phyloP scores from a whole-genome alignment of 169 alveolate species.

The Babesia divergens region DNA sequence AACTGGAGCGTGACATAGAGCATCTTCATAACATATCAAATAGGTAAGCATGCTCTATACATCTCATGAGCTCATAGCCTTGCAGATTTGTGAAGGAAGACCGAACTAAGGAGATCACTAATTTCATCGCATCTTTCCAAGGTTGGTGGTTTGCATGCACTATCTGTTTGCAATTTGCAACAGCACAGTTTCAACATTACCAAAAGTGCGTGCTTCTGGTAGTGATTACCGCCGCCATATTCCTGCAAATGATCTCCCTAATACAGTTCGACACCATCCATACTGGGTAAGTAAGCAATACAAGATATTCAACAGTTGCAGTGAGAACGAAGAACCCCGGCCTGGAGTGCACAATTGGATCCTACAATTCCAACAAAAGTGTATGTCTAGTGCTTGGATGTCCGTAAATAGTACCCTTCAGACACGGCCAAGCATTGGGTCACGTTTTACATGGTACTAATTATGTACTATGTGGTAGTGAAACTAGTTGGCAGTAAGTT shows the following conservation, averaged over 20 bases:
- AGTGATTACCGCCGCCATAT: conserved; percentile 5
- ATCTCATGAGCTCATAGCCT: neutral
- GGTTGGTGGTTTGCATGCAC: neutral
- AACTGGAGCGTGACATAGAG: conserved; percentile 33
- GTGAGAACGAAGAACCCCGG: neutral
- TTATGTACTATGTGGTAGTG: neutral
- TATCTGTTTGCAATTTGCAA: neutral
- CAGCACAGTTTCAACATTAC: conserved; percentile 6
- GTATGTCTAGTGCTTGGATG: conserved; percentile 1
- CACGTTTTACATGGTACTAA: neutral
- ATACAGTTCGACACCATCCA: neutral
- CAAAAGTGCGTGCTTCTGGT: conserved; percentile 4
- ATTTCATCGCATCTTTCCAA: conserved; percentile 9
- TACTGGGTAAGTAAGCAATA: neutral
- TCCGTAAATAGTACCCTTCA: neutral
- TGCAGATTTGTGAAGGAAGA: conserved; percentile 15
- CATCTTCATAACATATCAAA: neutral
- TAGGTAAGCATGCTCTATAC: neutral
- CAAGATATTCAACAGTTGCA: neutral
- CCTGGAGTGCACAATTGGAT: neutral
- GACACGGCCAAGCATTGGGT: conserved; percentile 27
- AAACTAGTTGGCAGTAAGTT: conserved; percentile 14
- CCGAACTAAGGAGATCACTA: conserved; percentile 4
- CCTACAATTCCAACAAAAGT: neutral
- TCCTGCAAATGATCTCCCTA: conserved; percentile 15